Conservation (phyloP, 805 yeast species). For the Yarrowia sp. region DNA sequence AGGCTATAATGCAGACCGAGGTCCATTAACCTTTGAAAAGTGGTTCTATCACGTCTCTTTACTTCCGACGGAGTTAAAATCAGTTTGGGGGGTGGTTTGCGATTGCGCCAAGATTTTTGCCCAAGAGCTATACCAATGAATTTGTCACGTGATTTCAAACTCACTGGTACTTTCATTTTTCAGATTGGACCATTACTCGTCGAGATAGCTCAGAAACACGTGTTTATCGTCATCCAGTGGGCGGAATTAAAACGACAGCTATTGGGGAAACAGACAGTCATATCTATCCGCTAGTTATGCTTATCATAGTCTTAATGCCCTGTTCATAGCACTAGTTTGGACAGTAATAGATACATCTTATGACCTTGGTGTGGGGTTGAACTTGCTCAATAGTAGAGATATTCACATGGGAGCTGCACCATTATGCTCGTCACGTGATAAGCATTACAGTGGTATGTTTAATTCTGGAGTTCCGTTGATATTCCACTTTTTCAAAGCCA, state of each 20-base stretch:
- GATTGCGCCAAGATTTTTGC: too few relatives aligned
- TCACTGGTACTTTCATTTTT: not conserved
- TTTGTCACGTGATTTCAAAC: constrained; percentile 1
- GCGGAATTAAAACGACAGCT: constrained; percentile 2
- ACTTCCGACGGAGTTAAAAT: constrained; percentile 5
- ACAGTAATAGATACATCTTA: constrained; percentile 1
- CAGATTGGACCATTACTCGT: not conserved
- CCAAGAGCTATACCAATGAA: too few relatives aligned
- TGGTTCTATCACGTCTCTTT: constrained; percentile 5
- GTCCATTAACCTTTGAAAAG: not conserved
- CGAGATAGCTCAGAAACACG: not conserved
- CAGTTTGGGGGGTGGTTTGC: too few relatives aligned
- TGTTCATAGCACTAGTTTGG: not conserved
- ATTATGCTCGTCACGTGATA: not conserved
- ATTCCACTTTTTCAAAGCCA: too few relatives aligned
- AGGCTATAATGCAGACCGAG: constrained; percentile 11
- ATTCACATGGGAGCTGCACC: not conserved
- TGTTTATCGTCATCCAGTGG: not conserved
- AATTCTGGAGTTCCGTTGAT: too few relatives aligned
- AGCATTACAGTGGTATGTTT: not conserved
- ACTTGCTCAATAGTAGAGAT: not conserved
- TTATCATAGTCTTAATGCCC: constrained; percentile 4
- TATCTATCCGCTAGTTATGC: not conserved
- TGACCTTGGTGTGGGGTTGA: not conserved
- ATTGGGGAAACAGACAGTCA: not conserved